Conservation (phyloP, 768 basidiomycete species). For the Boletus rubropictus region DNA sequence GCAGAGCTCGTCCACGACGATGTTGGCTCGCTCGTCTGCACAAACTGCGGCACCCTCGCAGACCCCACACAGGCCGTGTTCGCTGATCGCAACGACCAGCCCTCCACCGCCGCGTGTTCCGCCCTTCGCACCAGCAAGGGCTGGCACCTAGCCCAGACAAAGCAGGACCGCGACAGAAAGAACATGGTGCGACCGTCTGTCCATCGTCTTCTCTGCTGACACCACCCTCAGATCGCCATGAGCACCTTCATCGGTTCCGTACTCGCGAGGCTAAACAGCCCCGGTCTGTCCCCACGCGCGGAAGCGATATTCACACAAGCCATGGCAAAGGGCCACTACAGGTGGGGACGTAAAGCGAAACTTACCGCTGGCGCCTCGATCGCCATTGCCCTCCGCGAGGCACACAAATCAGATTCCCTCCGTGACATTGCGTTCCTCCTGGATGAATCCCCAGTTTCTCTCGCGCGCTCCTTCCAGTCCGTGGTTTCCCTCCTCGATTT, state of each 20-base stretch:
- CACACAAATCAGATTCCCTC: conserved; percentile 60
- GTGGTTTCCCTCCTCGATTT: conserved; percentile 50
- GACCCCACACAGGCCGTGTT: conserved; percentile 61
- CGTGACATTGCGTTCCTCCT: conserved; percentile 65
- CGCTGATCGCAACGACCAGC: conserved; percentile 38
- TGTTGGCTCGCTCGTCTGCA: conserved; percentile 59
- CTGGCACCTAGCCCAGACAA: conserved; percentile 61
- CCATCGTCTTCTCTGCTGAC: conserved; percentile 12
- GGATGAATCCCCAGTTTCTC: conserved; percentile 43
- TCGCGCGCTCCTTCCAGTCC: conserved; percentile 52
- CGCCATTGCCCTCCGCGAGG: conserved; percentile 66
- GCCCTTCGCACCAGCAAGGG: conserved; percentile 44
- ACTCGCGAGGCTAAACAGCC: conserved; percentile 49
- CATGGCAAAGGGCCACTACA: conserved; percentile 51
- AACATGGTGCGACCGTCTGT: conserved; percentile 46
- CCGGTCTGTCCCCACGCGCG: conserved; percentile 62
- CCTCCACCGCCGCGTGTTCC: conserved; percentile 35
- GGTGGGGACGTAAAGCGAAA: conserved; percentile 74
- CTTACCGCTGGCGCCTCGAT: conserved; percentile 64
- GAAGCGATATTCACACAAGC: conserved; percentile 63
- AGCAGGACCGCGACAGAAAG: conserved; percentile 56
- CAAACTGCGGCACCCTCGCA: conserved; percentile 62
- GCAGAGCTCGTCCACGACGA: conserved; percentile 51
- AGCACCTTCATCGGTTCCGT: conserved; percentile 57
- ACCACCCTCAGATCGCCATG: conserved; percentile 49